Evolutionary conservation across 2,329 filamentous ascomycete genomes (phyloP).

Genomic region (Tolypocladium album): DNA sequence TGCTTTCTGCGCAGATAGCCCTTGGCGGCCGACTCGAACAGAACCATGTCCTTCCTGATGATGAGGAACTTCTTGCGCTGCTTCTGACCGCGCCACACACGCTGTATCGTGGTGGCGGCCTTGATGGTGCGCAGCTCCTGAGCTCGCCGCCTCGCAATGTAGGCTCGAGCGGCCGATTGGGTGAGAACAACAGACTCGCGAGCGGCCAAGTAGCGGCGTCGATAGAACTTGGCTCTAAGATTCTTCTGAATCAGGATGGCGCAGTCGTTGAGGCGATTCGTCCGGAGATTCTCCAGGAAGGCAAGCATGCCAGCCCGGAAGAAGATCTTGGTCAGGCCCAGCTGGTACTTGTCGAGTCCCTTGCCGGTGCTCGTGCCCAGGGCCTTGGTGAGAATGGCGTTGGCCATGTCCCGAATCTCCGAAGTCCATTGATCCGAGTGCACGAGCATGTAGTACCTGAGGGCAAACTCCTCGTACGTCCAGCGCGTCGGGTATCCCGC

Average conservation of each 20-base stretch:
- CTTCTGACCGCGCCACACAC: constrained; percentile 88
- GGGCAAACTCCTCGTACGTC: constrained; percentile 97
- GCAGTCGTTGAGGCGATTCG: constrained; percentile 80
- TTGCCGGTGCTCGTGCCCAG: constrained; percentile 66
- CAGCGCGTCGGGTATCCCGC: constrained; percentile 95
- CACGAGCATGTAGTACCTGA: constrained; percentile 97
- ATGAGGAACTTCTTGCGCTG: constrained; percentile 70
- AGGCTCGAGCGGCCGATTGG: constrained; percentile 69
- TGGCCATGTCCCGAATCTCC: constrained; percentile 88
- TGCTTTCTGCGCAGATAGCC: constrained; percentile 83
- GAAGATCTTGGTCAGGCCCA: constrained; percentile 97
- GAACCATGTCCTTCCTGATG: constrained; percentile 73
- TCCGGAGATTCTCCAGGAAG: constrained; percentile 89
- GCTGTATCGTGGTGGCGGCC: constrained; percentile 88
- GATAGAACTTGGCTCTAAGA: constrained; percentile 87
- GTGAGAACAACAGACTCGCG: constrained; percentile 69
- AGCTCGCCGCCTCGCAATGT: constrained; percentile 64
- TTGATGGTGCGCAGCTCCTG: constrained; percentile 74
- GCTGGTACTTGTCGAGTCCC: constrained; percentile 86
- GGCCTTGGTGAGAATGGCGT: constrained; percentile 81
- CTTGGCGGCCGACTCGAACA: constrained; percentile 84
- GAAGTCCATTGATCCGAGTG: constrained; percentile 84
- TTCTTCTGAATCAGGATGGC: constrained; percentile 99
- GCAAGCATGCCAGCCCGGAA: constrained; percentile 99
- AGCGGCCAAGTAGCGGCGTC: constrained; percentile 80